Base-by-base conservation (phyloP, 2,329 filamentous ascomycete genomes). In the Aspergillus thermomutatus region DNA sequence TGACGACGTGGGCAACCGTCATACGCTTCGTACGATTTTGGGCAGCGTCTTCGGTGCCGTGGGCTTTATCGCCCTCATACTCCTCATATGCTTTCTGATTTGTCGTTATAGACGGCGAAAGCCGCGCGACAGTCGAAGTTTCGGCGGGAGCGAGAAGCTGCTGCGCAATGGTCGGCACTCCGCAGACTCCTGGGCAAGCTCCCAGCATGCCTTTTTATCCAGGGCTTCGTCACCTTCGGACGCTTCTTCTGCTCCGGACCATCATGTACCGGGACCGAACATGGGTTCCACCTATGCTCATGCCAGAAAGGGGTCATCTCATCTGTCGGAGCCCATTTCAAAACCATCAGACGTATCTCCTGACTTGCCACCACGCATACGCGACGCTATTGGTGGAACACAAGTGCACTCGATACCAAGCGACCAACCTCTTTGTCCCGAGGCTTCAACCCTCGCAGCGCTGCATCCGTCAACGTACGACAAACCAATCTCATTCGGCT, bases 1-100 rank as follows among this genome's bases (percentile, higher is more conserved):
- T 23, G 28, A 56, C 10, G 49, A 54, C 41, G 23, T 40, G n/a
- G 37, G 28, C 40, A n/a, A 37, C 27, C 26, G 45, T 34, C 37
- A 43, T 8, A 49, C 61, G 3, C 56, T 66, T 19, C 61, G 62
- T n/a, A 55, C 58, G 6, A 64, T 73, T 28, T 61, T 72, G 34
- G 72, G 70, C 1, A 65, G 67, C 41, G 54, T 66, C 6, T 40
- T 74, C 17, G 71, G 70, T 9, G 67, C 59, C 19, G 43, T 66
- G 10, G 64, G 59, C 4, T 61, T 70, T 28, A 53, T 68, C 21
- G 54, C 64, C 3, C 57, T 72, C 19, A 53, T 60, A 4, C 41
- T 69, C 9, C 49, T 72, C 6, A 60, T 64, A 51, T 64, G 63
- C 31, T 58, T 64, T 21, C 43, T 70, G 19, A 50, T 65, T 10